A percentile compares a stretch with the other conserved stretches of the same genome.
These are phyloP conservation scores for Lentinula novae-zelandiae DNA, from an alignment of 1,284 basidiomycete species.

Conservation along the genomic window DNA sequence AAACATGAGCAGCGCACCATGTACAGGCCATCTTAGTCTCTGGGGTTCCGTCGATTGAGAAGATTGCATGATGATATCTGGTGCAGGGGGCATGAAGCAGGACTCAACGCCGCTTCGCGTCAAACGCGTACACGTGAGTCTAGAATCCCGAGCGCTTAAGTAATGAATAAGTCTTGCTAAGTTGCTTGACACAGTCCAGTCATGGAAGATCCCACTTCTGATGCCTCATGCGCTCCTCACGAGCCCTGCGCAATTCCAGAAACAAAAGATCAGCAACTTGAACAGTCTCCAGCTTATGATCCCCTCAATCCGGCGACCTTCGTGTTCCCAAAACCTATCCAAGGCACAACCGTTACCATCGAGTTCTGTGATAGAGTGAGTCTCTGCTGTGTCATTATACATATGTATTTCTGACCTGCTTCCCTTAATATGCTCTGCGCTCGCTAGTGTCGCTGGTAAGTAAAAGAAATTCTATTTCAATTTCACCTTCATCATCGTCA, in stretches of 20 bases:
- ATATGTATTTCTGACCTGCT: background rate
- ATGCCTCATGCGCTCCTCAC: background rate
- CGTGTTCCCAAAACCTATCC: conserved; percentile 46
- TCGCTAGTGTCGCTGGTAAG: conserved; percentile 69
- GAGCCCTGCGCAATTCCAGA: background rate
- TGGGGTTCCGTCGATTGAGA: background rate
- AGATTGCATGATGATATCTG: conserved; percentile 8
- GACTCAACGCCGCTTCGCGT: background rate
- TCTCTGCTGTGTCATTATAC: background rate
- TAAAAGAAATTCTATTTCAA: background rate
- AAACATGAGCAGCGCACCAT: conserved; percentile 37
- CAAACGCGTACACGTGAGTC: conserved; percentile 19
- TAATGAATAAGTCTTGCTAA: background rate
- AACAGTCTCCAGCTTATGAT: background rate
- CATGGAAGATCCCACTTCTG: background rate
- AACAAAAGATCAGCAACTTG: background rate
- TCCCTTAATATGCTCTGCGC: conserved; percentile 9
- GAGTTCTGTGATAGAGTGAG: conserved; percentile 87
- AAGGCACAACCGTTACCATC: conserved; percentile 54
- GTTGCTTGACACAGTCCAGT: background rate
- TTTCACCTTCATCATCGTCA: background rate
- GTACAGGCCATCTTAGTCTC: conserved; percentile 48
- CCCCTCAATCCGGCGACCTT: conserved; percentile 53
- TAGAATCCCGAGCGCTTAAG: background rate
- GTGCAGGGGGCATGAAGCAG: background rate